Evolutionary conservation across 2,329 filamentous ascomycete species (phyloP).

Genomic region (Monosporascus cannonballus): DNA sequence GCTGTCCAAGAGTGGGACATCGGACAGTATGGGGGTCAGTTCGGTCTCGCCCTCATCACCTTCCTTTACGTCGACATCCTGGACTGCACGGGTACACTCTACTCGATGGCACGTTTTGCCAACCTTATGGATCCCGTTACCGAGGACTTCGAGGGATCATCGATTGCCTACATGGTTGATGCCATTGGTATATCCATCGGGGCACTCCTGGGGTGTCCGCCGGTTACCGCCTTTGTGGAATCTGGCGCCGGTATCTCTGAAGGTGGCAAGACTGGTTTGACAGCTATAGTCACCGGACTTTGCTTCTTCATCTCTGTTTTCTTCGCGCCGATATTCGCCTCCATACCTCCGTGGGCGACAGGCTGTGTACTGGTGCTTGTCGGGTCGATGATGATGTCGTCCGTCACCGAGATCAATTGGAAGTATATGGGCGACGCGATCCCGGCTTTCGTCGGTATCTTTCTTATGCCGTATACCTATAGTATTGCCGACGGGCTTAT

Average conservation of each 20-base stretch:
- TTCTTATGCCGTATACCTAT: slow-evolving; percentile 86
- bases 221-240: slow-evolving; percentile 82
- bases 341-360: slow-evolving; percentile 83
- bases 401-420: slow-evolving; percentile 84
- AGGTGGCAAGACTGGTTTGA: slow-evolving; percentile 79
- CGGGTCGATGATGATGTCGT: slow-evolving; percentile 78
- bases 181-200: slow-evolving; percentile 74
- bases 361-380: slow-evolving; percentile 84
- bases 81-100: slow-evolving; percentile 79
- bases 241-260: slow-evolving; percentile 87
- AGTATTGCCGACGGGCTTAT: slow-evolving; percentile 84
- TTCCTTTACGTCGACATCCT: slow-evolving; percentile 90
- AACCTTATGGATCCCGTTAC: slow-evolving; percentile 75
- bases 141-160: slow-evolving; percentile 81
- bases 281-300: slow-evolving; percentile 68
- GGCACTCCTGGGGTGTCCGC: slow-evolving; percentile 68
- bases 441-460: slow-evolving; percentile 78
- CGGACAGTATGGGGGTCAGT: slow-evolving; percentile 62
- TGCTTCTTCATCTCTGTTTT: slow-evolving; percentile 86
- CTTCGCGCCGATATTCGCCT: slow-evolving; percentile 86
- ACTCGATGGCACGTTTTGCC: slow-evolving; percentile 83
- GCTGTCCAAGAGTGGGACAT: slow-evolving; percentile 71
- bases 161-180: slow-evolving; percentile 78
- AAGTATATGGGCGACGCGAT: slow-evolving; percentile 76
- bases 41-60: slow-evolving; percentile 77